Conservation (phyloP, 345 rosid genomes). For the Boechera retrofracta region DNA sequence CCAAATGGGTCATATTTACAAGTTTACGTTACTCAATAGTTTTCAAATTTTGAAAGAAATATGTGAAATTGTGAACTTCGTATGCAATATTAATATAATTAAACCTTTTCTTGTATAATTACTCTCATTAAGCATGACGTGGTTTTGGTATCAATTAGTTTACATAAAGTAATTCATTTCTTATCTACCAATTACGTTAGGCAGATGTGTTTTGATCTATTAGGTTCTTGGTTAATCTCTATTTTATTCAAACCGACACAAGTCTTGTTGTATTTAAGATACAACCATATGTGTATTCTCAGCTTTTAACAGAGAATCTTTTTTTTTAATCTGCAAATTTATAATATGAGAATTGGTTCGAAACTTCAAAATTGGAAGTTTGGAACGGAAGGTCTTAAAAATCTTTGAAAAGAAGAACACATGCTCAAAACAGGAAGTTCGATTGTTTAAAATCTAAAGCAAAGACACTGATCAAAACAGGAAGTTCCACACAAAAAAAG, state of each 20-base stretch:
- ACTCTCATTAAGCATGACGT: neutral
- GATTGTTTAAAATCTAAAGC: neutral
- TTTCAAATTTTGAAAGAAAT: neutral
- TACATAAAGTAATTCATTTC: neutral
- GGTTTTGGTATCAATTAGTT: neutral
- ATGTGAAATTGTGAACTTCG: neutral
- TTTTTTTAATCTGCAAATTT: neutral
- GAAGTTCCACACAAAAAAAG: neutral
- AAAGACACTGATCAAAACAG: neutral
- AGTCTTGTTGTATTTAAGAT: neutral
- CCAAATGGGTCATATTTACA: neutral
- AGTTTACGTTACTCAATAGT: neutral
- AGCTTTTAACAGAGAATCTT: no score
- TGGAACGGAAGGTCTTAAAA: neutral
- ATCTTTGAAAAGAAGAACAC: neutral
- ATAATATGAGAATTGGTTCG: neutral
- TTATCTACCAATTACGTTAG: neutral
- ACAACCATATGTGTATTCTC: neutral
- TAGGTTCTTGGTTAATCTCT: neutral
- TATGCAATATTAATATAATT: neutral
- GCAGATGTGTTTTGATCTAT: neutral
- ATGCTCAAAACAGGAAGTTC: neutral
- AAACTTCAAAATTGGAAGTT: neutral
- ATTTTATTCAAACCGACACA: conserved; percentile 5
- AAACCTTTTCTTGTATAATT: neutral